phyloP scores from a whole-genome alignment of 2,329 filamentous ascomycete genomes.

The Fusarium abutilonis region DNA sequence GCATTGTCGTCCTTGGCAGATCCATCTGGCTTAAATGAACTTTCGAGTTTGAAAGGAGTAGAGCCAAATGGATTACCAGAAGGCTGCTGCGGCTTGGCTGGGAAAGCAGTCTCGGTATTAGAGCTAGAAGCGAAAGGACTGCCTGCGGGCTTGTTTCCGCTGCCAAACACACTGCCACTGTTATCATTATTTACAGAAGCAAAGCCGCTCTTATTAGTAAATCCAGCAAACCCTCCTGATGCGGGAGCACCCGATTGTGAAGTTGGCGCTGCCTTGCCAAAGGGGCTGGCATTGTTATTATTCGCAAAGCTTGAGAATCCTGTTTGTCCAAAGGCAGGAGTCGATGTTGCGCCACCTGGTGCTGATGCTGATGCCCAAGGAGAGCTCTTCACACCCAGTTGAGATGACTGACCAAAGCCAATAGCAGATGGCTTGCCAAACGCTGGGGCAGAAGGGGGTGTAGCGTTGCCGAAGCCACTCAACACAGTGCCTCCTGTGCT shows the following conservation, averaged over 20 bases:
- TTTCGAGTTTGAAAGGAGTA: slow-evolving; percentile 72
- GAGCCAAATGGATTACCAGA: slow-evolving; percentile 56
- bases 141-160: slow-evolving; percentile 50
- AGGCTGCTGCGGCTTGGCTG: slow-evolving; percentile 45
- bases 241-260: slow-evolving; percentile 47
- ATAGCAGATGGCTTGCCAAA: slow-evolving; percentile 61
- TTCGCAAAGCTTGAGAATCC: slow-evolving; percentile 57
- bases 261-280: slow-evolving; percentile 49
- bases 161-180: slow-evolving; percentile 52
- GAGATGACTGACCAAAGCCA: slow-evolving; percentile 64
- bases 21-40: slow-evolving; percentile 73
- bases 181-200: slow-evolving; percentile 55
- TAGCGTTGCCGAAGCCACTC: slow-evolving; percentile 54
- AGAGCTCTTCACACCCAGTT: slow-evolving; percentile 60
- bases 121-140: slow-evolving; percentile 45
- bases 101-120: slow-evolving; percentile 43
- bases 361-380: slow-evolving; percentile 59
- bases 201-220: slow-evolving; percentile 66
- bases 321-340: slow-evolving; percentile 65
- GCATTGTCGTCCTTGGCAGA: slow-evolving; percentile 68
- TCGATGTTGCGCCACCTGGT: slow-evolving; percentile 35
- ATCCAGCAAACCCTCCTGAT: slow-evolving; percentile 63
- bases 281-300: slow-evolving; percentile 50
- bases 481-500: slow-evolving; percentile 53
- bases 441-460: slow-evolving; percentile 53